Evolutionary conservation across 768 basidiomycete species (phyloP).

Genomic region (Lyophyllum shimeji): DNA sequence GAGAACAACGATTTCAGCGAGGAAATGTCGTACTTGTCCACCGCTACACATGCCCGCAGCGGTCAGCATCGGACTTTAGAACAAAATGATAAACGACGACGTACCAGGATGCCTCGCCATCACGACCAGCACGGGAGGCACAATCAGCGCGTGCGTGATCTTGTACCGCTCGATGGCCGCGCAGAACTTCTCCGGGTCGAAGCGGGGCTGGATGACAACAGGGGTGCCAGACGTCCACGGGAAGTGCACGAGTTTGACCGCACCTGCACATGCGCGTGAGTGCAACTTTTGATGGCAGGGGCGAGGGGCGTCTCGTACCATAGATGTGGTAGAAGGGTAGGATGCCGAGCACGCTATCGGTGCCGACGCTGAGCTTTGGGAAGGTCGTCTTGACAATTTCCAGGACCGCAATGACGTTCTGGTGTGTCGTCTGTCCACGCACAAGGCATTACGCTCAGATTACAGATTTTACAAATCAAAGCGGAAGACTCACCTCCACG

Average conservation of each 20-base stretch:
- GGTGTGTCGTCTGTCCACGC: constrained; percentile 54
- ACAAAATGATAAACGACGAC: constrained; percentile 18
- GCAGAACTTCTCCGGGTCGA: constrained; percentile 72
- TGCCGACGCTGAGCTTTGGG: constrained; percentile 33
- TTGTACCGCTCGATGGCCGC: constrained; percentile 63
- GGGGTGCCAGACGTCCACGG: constrained; percentile 52
- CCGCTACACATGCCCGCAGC: constrained; percentile 37
- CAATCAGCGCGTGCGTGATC: constrained; percentile 57
- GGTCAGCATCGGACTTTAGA: not conserved
- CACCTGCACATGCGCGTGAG: constrained; percentile 35
- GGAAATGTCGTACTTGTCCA: constrained; percentile 66
- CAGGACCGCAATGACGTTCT: constrained; percentile 63
- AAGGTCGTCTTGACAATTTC: constrained; percentile 49
- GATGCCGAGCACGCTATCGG: constrained; percentile 59
- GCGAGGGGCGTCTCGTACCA: constrained; percentile 22
- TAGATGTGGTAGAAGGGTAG: constrained; percentile 59
- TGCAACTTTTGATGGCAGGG: not conserved
- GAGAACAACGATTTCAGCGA: constrained; percentile 58
- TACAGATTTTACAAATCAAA: not conserved
- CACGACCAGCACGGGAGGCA: constrained; percentile 83
- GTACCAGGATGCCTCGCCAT: constrained; percentile 68
- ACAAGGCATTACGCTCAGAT: not conserved
- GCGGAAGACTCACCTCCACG: constrained; percentile 37
- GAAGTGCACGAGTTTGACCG: constrained; percentile 61
- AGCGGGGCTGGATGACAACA: constrained; percentile 60